Evolutionary conservation across 2,329 filamentous ascomycete species (phyloP).

Genomic region (Fusarium udum): DNA sequence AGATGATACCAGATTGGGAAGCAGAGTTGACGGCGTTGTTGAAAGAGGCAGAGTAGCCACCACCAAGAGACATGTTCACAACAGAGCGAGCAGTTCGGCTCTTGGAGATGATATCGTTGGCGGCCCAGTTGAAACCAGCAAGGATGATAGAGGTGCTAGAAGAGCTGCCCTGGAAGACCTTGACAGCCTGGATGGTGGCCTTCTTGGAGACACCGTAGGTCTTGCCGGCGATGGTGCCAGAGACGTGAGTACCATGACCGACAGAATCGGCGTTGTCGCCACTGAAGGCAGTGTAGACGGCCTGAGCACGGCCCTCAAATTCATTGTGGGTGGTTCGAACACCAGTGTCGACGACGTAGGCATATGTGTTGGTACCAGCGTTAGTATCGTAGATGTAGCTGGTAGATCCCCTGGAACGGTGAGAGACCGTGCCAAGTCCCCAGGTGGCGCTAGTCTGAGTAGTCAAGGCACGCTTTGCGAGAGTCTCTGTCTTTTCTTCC

Average conservation of each 20-base stretch:
- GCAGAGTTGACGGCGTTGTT: conserved; percentile 60
- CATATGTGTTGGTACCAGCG: conserved; percentile 59
- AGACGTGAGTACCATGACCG: conserved; percentile 56
- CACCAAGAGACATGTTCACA: conserved; percentile 67
- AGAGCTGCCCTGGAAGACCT: conserved; percentile 52
- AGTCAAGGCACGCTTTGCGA: conserved; percentile 42
- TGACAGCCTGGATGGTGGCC: conserved; percentile 55
- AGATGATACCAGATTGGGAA: conserved; percentile 57
- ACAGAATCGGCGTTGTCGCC: conserved; percentile 43
- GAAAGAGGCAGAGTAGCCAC: conserved; percentile 54
- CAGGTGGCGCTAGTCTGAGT: conserved; percentile 46
- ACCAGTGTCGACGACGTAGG: conserved; percentile 72
- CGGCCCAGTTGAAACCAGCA: conserved; percentile 54
- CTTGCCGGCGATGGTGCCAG: conserved; percentile 49
- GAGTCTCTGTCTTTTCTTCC: conserved; percentile 7
- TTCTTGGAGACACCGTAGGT: conserved; percentile 56
- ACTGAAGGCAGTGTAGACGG: conserved; percentile 40
- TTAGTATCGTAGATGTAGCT: conserved; percentile 61
- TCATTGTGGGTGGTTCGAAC: conserved; percentile 63
- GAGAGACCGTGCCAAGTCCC: conserved; percentile 48
- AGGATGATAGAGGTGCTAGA: conserved; percentile 47
- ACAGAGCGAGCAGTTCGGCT: conserved; percentile 54
- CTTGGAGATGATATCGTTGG: conserved; percentile 55
- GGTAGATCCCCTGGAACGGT: conserved; percentile 38
- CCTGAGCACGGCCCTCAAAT: conserved; percentile 62